Conservation (phyloP, 1,284 basidiomycete species). For the Ceratobasidium sp. region DNA sequence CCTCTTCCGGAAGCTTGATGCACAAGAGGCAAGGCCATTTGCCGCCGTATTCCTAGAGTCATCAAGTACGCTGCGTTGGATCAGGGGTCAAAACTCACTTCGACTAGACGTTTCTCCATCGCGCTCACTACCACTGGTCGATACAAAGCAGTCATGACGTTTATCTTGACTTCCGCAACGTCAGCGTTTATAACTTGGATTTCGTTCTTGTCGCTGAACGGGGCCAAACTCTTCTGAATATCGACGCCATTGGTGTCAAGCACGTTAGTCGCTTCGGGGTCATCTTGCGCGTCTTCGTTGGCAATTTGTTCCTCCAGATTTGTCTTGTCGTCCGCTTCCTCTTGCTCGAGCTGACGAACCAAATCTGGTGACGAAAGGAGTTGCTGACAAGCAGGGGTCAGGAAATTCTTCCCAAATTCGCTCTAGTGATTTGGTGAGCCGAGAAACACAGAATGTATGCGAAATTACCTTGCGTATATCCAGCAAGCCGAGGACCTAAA, state of each 20-base stretch:
- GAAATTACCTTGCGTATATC: not conserved
- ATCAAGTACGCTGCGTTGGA: not conserved
- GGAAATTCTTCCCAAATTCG: not conserved
- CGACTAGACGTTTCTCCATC: not conserved
- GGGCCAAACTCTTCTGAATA: not conserved
- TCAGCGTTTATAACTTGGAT: not conserved
- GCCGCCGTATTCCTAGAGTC: not conserved
- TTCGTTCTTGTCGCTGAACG: slow-evolving; percentile 1
- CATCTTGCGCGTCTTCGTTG: not conserved
- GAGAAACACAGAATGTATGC: not conserved
- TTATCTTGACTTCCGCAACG: not conserved
- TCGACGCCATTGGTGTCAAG: not conserved
- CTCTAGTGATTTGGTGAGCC: not conserved
- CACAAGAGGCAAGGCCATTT: not conserved
- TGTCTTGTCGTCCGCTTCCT: not conserved
- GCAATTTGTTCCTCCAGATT: not conserved
- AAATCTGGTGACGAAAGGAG: not conserved
- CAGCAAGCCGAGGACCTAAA: too few species aligned
- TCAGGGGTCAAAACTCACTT: not conserved
- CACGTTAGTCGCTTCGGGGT: not conserved
- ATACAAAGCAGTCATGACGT: not conserved
- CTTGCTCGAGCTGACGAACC: too few species aligned
- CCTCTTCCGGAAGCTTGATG: not conserved
- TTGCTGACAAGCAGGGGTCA: not conserved
- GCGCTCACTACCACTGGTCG: not conserved